Evolutionary conservation across 371 early-diverging fungal species (phyloP), one percentile per base, ranked within the genome.

Genomic region (Mucor saturninus): DNA sequence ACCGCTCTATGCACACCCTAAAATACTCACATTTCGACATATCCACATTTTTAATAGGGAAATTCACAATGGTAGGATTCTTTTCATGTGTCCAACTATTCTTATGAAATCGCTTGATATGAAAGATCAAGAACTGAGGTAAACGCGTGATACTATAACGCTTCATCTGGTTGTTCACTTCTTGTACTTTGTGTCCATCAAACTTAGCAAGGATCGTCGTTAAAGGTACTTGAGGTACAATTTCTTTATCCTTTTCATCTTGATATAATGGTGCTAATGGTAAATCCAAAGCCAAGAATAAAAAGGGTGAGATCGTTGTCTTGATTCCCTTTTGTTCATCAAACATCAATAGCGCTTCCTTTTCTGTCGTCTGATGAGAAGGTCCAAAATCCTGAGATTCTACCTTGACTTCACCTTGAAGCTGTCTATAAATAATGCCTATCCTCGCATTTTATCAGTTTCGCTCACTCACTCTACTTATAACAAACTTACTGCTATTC

Each of bases 1-100:
- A 8, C 21, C 9, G 8, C 4, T 46, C 13, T n/a, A 38, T 39
- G 10, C 1, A 13, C 28, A 45, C 3, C 3, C 14, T 11, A 13
- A 30, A 2, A 14, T 1, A 74, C 77, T 64, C 84, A 86, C 86
- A 89, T 26, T 91, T 90, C 2, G 83, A 69, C 90, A 98, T 87
- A 62, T 94, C 91, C 4, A 97, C 69, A 54, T 90, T 87, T 58
- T 89, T 88, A 60, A 96, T 90, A 1, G 97, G 94, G 56, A 94
- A 98, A 61, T 93, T 96, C n/a, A 99, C 97, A 68, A 99, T 97
- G 3, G 99, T 99, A 0, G 94, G 96, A 69, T 98, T 98, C 82
- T 96, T 96, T 70, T 99, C 99, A 9, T 72, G 62, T 6, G 85
- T 75, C 83, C 91, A 94, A 64, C 90, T 93, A 76, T 93, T 95